A percentile compares a stretch with the other conserved stretches of the same genome.
These are phyloP conservation scores for Helichrysum umbraculigerum DNA, from an alignment of 129 eudicot genomes.

Conservation along the genomic window DNA sequence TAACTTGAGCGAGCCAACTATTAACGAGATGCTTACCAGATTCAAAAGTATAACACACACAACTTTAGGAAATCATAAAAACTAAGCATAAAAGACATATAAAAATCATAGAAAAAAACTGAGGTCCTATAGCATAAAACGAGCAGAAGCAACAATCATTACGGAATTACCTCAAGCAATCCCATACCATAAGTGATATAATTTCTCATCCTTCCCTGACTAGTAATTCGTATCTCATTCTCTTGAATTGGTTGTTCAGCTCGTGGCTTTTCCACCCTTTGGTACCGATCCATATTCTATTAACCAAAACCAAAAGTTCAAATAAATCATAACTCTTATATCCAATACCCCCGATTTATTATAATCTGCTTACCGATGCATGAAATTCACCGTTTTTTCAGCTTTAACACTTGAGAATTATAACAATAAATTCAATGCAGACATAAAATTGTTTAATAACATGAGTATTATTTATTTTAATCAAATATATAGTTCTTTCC, in stretches of 20 bases:
- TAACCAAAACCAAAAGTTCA: neutral
- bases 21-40: neutral
- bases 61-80: neutral
- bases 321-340: too few relatives aligned
- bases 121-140: neutral
- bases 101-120: neutral
- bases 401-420: too few relatives aligned
- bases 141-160: neutral
- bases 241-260: constrained; percentile 64
- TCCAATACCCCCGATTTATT: too few relatives aligned
- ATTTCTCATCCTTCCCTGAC: constrained; percentile 78
- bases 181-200: constrained; percentile 71
- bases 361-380: too few relatives aligned
- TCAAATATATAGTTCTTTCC: too few relatives aligned
- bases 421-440: too few relatives aligned
- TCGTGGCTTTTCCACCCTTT: constrained; percentile 68
- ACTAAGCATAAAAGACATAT: neutral
- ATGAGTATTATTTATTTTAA: too few relatives aligned
- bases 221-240: constrained; percentile 82
- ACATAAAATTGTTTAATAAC: too few relatives aligned
- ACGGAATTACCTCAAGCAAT: constrained; percentile 51
- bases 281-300: constrained; percentile 70
- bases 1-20: neutral
- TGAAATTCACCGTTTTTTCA: too few relatives aligned
- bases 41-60: neutral